Conservation (phyloP, 2,329 filamentous ascomycete species). For the Colletotrichum neosansevieriae region DNA sequence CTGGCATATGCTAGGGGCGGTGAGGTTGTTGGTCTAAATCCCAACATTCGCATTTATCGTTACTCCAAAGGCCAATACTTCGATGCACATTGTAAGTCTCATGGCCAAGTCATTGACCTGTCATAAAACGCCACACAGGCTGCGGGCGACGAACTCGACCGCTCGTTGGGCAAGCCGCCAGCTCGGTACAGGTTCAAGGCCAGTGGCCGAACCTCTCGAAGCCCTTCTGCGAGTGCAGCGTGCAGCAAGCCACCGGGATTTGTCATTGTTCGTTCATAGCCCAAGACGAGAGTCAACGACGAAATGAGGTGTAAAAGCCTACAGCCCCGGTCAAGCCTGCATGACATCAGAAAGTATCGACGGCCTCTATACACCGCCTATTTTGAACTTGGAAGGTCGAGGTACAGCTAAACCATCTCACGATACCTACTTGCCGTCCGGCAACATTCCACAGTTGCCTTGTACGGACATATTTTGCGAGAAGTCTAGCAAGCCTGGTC, state of each 20-base stretch:
- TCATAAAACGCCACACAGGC: conserved; percentile 32
- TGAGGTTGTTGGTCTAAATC: conserved; percentile 84
- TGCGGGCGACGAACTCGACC: conserved; percentile 7
- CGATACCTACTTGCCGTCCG: not conserved
- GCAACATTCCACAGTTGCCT: conserved; percentile 2
- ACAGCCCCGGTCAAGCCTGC: not conserved
- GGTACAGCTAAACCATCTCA: conserved; percentile 8
- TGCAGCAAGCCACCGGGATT: conserved; percentile 15
- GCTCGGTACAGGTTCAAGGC: not conserved
- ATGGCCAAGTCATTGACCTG: conserved; percentile 26
- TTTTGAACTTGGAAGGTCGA: not conserved
- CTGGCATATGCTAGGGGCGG: conserved; percentile 74
- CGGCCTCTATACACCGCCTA: not conserved
- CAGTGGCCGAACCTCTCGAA: conserved; percentile 1
- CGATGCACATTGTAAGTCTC: conserved; percentile 83
- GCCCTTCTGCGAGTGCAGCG: not conserved
- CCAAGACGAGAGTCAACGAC: not conserved
- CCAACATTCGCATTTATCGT: conserved; percentile 90
- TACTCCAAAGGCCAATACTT: conserved; percentile 92
- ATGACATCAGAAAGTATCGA: conserved; percentile 7
- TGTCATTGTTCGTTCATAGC: conserved; percentile 11
- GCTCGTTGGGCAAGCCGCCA: conserved; percentile 7
- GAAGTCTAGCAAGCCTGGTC: conserved; percentile 12
- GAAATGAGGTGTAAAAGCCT: not conserved
- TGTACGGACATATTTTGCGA: conserved; percentile 10